Conservation (phyloP, 1,284 basidiomycete species). For the Somion occarium region DNA sequence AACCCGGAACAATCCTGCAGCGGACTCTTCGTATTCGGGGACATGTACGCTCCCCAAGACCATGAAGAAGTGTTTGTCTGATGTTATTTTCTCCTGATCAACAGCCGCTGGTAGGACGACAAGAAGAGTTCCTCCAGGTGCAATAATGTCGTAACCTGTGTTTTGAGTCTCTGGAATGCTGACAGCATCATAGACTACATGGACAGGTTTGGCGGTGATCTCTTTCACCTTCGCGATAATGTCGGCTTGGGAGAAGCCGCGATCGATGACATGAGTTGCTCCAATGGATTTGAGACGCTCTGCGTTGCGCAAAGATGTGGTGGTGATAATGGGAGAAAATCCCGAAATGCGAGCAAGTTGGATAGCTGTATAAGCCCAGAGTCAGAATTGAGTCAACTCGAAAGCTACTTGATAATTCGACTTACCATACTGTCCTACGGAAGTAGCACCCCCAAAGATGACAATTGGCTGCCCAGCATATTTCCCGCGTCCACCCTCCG, state of each 20-base stretch:
- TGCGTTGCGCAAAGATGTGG: constrained; percentile 22
- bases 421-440: constrained; percentile 4
- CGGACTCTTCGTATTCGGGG: not conserved
- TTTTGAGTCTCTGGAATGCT: constrained; percentile 8
- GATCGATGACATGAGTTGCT: constrained; percentile 22
- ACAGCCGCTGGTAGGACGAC: not conserved
- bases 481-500: not conserved
- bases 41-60: constrained; percentile 1
- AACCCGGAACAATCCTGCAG: not conserved
- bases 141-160: constrained; percentile 10
- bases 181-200: constrained; percentile 10
- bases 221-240: not conserved
- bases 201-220: not conserved
- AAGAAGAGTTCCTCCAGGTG: constrained; percentile 9
- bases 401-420: not conserved
- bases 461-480: not conserved
- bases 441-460: not conserved
- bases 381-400: not conserved
- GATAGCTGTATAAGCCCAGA: not conserved
- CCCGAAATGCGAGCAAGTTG: constrained; percentile 19
- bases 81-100: not conserved
- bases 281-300: constrained; percentile 24
- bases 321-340: constrained; percentile 19
- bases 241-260: constrained; percentile 1
- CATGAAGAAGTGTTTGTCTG: not conserved